A percentile compares a stretch with the other conserved stretches of the same genome.
phyloP scores from a whole-genome alignment of 2,329 filamentous ascomycete species.

The Cladosporium sp. region DNA sequence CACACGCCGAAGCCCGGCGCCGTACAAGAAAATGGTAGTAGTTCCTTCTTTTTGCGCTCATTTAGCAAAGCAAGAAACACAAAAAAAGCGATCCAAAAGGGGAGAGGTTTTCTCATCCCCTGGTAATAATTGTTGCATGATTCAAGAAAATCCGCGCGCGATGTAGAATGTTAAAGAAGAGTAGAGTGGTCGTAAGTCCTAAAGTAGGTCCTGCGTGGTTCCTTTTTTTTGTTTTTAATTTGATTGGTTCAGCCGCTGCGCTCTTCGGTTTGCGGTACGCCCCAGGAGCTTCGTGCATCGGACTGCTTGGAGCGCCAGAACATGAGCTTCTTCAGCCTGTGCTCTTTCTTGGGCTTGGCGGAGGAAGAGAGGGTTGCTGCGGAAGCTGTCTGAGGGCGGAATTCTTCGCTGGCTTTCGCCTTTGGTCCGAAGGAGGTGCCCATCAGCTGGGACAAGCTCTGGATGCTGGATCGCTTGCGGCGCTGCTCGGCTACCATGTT shows the following conservation, averaged over 20 bases:
- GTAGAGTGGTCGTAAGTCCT: background rate
- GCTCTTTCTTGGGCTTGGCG: constrained; percentile 61
- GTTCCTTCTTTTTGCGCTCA: background rate
- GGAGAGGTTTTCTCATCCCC: background rate
- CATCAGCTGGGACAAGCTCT: constrained; percentile 74
- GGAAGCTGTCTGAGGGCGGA: constrained; percentile 50
- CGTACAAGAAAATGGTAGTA: too few species aligned
- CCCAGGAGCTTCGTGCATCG: background rate
- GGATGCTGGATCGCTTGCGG: constrained; percentile 73
- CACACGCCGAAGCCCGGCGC: background rate
- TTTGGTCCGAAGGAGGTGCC: constrained; percentile 65
- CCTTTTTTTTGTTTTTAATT: background rate
- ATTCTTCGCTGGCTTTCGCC: constrained; percentile 21
- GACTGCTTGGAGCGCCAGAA: constrained; percentile 66
- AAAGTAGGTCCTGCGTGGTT: background rate
- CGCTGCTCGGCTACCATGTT: constrained; percentile 53
- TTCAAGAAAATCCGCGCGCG: background rate
- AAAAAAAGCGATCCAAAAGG: background rate
- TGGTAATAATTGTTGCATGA: background rate
- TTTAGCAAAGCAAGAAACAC: background rate
- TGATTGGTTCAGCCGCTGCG: background rate
- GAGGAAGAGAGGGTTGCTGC: constrained; percentile 47
- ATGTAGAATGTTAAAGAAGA: background rate
- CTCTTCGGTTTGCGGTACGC: background rate
- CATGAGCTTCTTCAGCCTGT: constrained; percentile 72